Evolutionary conservation across 768 basidiomycete genomes (phyloP).

Genomic region (Rhizopogon rudus): DNA sequence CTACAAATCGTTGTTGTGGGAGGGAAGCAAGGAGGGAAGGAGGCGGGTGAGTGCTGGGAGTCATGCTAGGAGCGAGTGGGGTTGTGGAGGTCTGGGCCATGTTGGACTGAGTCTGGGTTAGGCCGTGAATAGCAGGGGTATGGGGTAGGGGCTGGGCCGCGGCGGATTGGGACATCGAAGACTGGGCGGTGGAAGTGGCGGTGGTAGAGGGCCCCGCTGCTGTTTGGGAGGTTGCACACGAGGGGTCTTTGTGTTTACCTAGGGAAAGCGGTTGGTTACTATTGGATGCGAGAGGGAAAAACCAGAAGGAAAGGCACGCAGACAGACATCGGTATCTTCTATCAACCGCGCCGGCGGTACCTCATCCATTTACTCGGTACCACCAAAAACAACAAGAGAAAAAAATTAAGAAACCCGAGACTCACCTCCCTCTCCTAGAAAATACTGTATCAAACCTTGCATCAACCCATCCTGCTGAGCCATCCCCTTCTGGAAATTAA

Average conservation of each 20-base stretch:
- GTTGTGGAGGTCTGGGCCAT: constrained; percentile 2
- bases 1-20: not conserved
- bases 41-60: constrained; percentile 27
- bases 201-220: constrained; percentile 8
- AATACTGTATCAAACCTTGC: constrained; percentile 78
- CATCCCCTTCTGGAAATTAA: constrained; percentile 67
- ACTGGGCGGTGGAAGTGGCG: constrained; percentile 1
- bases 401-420: constrained; percentile 31
- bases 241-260: constrained; percentile 21
- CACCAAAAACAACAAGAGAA: constrained; percentile 3
- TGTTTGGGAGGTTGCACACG: constrained; percentile 2
- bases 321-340: not conserved
- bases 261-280: constrained; percentile 3
- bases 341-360: not conserved
- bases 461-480: constrained; percentile 83
- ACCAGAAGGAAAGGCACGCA: not conserved
- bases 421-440: constrained; percentile 66
- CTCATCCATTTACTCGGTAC: not conserved
- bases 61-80: constrained; percentile 21
- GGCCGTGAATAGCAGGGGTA: constrained; percentile 12
- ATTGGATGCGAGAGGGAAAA: not conserved
- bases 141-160: constrained; percentile 7
- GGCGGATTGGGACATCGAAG: constrained; percentile 3
- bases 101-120: not conserved
- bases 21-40: constrained; percentile 20